These are phyloP conservation scores for Pholiota molesta DNA, from an alignment of 768 basidiomycete species.

Conservation along the genomic window DNA sequence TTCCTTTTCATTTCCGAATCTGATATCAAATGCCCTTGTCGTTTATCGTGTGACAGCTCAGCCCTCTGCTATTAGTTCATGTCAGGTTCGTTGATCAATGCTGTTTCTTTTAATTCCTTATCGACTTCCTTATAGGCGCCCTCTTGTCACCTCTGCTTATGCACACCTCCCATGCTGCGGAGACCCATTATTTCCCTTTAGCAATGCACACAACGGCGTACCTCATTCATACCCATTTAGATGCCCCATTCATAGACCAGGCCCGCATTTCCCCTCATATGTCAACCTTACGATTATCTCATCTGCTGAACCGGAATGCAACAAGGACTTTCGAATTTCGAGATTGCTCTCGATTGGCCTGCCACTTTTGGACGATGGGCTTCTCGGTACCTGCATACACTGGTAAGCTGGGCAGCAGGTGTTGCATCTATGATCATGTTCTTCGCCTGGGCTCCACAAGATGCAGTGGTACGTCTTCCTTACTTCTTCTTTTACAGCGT, in stretches of 20 bases:
- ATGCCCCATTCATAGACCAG: constrained; percentile 67
- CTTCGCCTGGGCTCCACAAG: constrained; percentile 47
- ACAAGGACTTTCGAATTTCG: constrained; percentile 37
- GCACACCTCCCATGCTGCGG: constrained; percentile 59
- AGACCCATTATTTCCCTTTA: constrained; percentile 72
- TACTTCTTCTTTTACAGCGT: not conserved
- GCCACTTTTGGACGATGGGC: constrained; percentile 72
- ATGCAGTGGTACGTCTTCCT: constrained; percentile 28
- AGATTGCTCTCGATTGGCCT: constrained; percentile 69
- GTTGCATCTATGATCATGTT: constrained; percentile 63
- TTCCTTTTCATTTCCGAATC: constrained; percentile 51
- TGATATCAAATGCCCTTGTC: constrained; percentile 63
- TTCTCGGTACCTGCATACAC: constrained; percentile 72
- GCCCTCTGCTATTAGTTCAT: constrained; percentile 30
- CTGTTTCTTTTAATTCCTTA: constrained; percentile 4
- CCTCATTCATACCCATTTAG: constrained; percentile 71
- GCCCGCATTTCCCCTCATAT: constrained; percentile 31
- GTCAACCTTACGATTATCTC: constrained; percentile 64
- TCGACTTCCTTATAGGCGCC: constrained; percentile 39
- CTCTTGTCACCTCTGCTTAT: constrained; percentile 67
- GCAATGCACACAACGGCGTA: constrained; percentile 33
- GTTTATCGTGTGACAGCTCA: constrained; percentile 60
- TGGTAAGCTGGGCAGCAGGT: constrained; percentile 76
- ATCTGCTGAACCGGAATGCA: constrained; percentile 54
- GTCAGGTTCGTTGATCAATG: constrained; percentile 31